Conservation (phyloP, 495 filamentous ascomycete species). For the Hypoxylon subgilvum region DNA sequence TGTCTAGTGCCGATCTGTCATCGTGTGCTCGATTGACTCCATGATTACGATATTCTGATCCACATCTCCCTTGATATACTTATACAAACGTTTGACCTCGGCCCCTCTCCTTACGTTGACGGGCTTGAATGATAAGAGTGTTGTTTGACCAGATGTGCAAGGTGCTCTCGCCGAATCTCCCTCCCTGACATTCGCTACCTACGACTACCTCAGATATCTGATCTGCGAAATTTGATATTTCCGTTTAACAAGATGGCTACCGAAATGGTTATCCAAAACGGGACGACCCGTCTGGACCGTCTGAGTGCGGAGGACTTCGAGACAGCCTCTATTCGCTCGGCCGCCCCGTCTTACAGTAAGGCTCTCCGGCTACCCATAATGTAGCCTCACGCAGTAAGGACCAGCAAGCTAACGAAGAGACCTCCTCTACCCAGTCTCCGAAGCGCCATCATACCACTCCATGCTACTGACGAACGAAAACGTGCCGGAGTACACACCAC, state of each 20-base stretch:
- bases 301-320: conserved; percentile 55
- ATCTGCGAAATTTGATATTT: conserved; percentile 21
- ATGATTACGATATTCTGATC: conserved; percentile 29
- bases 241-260: conserved; percentile 32
- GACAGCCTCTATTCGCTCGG: conserved; percentile 60
- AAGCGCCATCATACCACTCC: conserved; percentile 57
- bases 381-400: not conserved
- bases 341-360: conserved; percentile 60
- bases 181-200: conserved; percentile 19
- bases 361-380: not conserved
- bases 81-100: conserved; percentile 1
- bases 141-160: conserved; percentile 26
- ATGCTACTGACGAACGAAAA: conserved; percentile 46
- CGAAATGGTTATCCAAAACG: conserved; percentile 39
- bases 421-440: conserved; percentile 44
- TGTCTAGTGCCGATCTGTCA: conserved; percentile 16
- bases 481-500: conserved; percentile 51
- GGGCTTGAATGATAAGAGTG: conserved; percentile 29
- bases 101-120: conserved; percentile 1
- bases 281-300: conserved; percentile 36
- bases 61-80: conserved; percentile 1
- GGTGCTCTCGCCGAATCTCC: conserved; percentile 22
- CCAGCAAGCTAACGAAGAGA: conserved; percentile 16
- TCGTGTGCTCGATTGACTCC: conserved; percentile 20
- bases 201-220: not conserved